Evolutionary conservation across 345 rosid genomes (phyloP), one percentile per base, ranked within the genome.

Genomic region (Linum usitatissimum): DNA sequence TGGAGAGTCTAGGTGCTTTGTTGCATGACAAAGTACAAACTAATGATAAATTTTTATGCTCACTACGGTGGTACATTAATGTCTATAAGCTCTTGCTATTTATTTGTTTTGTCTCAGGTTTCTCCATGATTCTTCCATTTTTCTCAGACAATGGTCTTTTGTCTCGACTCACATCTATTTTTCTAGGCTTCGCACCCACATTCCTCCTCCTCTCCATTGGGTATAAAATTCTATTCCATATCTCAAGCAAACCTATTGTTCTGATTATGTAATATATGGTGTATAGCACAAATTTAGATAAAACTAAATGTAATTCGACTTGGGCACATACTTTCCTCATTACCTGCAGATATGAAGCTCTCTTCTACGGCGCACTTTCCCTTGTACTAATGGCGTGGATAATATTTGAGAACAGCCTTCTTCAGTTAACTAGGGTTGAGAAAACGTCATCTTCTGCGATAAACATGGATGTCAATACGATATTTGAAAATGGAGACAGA

Each of bases 121-220:
- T 80, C 69, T 85, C 95, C 6, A 80, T 86, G 84, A 78, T 84
- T 73, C 84, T 88, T 65, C 98, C 98, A 9, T 69, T 88, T 69
- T 82, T 88, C 75, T 91, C 95, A 60, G 90, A 78, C 57, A 81
- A 70, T 66, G 73, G 80, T 69, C 79, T 88, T 61, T 74, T 91
- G 66, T 81, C 96, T 42, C 79, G 98, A 19, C 80, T 91, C 45
- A 82, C 83, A 72, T 86, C 98, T 42, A 85, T 91, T 67, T 85
- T 79, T 81, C 95, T 86, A 68, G 96, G 98, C 62, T 88, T 88
- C 60, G 95, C 95, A 10, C 98, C 98, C 14, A 66, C 89, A 8
- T 91, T 91, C 70, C 92, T 91, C 66, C 95, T 91, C 45, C 78
- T 91, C 40, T 91, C 96, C 61, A 91, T 91, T 64, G 98, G 96